Percentiles rank a stretch among this genome's conserved stretches.
phyloP scores from a whole-genome alignment of 352 stramenopile species.

The Globisporangium yorkense region DNA sequence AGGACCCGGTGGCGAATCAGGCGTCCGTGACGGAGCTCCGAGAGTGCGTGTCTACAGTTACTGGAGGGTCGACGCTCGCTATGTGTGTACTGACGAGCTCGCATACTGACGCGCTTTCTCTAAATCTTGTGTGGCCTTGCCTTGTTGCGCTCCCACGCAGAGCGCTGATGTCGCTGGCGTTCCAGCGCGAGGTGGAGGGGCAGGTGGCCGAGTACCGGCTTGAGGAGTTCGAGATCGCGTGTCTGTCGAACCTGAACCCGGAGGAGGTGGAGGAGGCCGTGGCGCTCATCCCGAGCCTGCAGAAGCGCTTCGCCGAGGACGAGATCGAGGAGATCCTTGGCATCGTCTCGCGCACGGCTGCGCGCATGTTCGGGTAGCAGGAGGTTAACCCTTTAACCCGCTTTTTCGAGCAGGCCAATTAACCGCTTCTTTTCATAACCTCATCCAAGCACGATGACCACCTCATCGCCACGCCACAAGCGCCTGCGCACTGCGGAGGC shows the following conservation, averaged over 20 bases:
- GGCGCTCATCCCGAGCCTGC: constrained; percentile 83
- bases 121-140: background rate
- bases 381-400: no score
- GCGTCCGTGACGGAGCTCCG: constrained; percentile 84
- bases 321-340: constrained; percentile 89
- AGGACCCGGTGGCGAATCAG: constrained; percentile 88
- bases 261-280: constrained; percentile 87
- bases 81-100: background rate
- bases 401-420: no score
- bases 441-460: no score
- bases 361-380: constrained; percentile 75
- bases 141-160: constrained; percentile 17
- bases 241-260: constrained; percentile 86
- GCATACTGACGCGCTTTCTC: background rate
- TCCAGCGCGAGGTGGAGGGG: constrained; percentile 70
- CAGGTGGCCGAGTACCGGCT: constrained; percentile 72
- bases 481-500: constrained; percentile 21
- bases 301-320: constrained; percentile 85
- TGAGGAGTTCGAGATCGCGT: constrained; percentile 89
- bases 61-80: no score
- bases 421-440: no score
- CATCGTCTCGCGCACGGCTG: constrained; percentile 83
- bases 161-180: constrained; percentile 81
- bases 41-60: constrained; percentile 42
- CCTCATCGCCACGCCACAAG: constrained; percentile 19